Conservation (phyloP, 257 asterid species). For the Linderniella brevidens region DNA sequence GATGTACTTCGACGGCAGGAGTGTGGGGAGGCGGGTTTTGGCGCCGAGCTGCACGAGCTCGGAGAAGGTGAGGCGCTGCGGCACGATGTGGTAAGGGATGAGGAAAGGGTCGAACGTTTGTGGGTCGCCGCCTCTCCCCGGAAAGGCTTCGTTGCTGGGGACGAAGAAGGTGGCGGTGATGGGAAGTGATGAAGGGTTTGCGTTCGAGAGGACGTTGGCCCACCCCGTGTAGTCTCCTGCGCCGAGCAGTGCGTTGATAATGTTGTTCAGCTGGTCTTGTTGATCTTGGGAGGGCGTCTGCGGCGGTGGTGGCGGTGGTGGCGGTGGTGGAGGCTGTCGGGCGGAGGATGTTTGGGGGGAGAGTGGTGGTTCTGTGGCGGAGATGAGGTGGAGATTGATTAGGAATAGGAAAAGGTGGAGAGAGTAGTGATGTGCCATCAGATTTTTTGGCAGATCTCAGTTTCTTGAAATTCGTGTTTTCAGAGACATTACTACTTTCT, state of each 20-base stretch:
- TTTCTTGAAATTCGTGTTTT: no score
- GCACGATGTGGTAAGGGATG: constrained; percentile 48
- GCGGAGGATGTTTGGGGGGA: constrained; percentile 8
- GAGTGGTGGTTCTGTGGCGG: constrained; percentile 7
- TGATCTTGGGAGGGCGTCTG: constrained; percentile 12
- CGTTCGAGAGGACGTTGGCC: constrained; percentile 31
- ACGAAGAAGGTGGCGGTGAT: constrained; percentile 52
- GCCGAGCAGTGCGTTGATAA: constrained; percentile 39
- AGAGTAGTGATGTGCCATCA: neutral
- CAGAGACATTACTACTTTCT: no score
- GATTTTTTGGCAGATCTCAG: neutral
- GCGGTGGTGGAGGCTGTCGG: neutral
- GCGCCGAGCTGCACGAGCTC: constrained; percentile 18
- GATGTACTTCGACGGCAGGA: constrained; percentile 31
- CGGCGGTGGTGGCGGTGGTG: constrained; percentile 8
- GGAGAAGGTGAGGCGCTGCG: constrained; percentile 50
- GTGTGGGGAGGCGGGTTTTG: constrained; percentile 44
- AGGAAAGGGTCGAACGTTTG: constrained; percentile 24
- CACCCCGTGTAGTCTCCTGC: constrained; percentile 46
- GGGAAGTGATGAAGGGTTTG: constrained; percentile 33
- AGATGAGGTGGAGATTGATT: neutral
- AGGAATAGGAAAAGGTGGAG: constrained; percentile 9
- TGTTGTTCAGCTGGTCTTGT: constrained; percentile 26
- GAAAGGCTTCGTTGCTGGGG: constrained; percentile 39
- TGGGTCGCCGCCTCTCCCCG: constrained; percentile 10